phyloP scores from a whole-genome alignment of 1,284 basidiomycete species.

The Apiotrichum montevideense region DNA sequence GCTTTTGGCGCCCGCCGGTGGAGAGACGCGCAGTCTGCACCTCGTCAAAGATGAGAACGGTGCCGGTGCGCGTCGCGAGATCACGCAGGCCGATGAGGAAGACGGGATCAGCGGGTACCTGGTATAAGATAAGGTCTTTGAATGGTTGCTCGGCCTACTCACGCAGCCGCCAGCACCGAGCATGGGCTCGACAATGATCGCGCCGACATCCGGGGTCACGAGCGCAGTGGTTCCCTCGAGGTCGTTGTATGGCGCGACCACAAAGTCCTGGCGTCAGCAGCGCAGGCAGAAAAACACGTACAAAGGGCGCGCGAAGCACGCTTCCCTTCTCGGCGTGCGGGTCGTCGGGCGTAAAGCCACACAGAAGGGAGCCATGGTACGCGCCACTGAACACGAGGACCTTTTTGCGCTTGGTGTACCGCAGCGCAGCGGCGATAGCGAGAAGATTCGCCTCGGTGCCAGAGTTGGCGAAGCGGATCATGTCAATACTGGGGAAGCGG shows the following conservation, averaged over 20 bases:
- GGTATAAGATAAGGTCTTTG: slow-evolving; percentile 4
- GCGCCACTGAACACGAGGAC: slow-evolving; percentile 28
- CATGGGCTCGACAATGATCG: slow-evolving; percentile 52
- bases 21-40: slow-evolving; percentile 42
- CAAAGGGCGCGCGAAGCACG: slow-evolving; percentile 19
- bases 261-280: slow-evolving; percentile 17
- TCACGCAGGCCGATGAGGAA: slow-evolving; percentile 48
- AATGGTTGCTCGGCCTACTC: background rate
- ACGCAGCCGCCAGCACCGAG: slow-evolving; percentile 46
- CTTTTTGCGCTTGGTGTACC: slow-evolving; percentile 28
- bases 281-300: background rate
- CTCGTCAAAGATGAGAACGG: slow-evolving; percentile 52
- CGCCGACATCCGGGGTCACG: slow-evolving; percentile 46
- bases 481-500: slow-evolving; percentile 27
- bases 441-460: slow-evolving; percentile 49
- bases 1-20: slow-evolving; percentile 21
- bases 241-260: slow-evolving; percentile 45
- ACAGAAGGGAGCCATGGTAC: slow-evolving; percentile 29
- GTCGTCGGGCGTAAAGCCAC: slow-evolving; percentile 12
- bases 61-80: slow-evolving; percentile 49
- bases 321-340: background rate
- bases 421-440: slow-evolving; percentile 50
- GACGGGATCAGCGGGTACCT: slow-evolving; percentile 25
- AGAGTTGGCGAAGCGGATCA: slow-evolving; percentile 44
- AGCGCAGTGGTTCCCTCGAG: slow-evolving; percentile 30